Base-by-base conservation (phyloP, 2,329 filamentous ascomycete genomes). In the Saccharata proteae region DNA sequence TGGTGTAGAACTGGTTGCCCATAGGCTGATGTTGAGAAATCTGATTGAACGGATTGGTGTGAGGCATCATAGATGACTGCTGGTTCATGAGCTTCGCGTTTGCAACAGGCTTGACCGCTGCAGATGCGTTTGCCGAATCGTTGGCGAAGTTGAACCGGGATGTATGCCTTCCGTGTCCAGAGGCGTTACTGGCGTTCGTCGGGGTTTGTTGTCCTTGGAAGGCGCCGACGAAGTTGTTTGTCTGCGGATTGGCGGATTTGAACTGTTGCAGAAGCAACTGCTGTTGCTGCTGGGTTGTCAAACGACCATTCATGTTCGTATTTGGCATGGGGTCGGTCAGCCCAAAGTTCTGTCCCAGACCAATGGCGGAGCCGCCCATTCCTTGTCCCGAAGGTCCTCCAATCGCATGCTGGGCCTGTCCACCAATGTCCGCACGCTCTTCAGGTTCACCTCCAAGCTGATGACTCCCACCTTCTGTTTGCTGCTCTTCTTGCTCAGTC, bases 391-490 rank as follows among this genome's bases (percentile, higher is more conserved):
- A 80, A 7, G 85, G 82, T 3, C 80, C 77, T 45, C 85, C 83
- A 6, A 83, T 75, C 9, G 72, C 74, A 37, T 70, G 65, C 37
- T 74, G 72, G 29, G 75, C 70, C 38, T 75, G 69, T 36, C 72
- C 69, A 69, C 27, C 54, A 50, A 43, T 68, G 61, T 83, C 77
- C 39, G 51, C 49, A 5, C 71, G 68, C 42, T 93, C 84, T 51
- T 96, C 88, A 0, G 88, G 88, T 51, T 96, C 88, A 25, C 88
- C 88, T 35, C 88, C 88, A 12, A 96, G 67, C 36, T 92, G 86
- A 36, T 90, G 65, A 51, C 88, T 96, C 10, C 81, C 82, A 19
- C 47, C 51, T 8, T 51, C 80, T 54, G 90, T 85, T 2, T 75
- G 74, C 35, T 80, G 78, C 35, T 82, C 83, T 40, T 93, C 85